Conservation (phyloP, 2,329 filamentous ascomycete genomes). For the Cladosporium oxysporum region DNA sequence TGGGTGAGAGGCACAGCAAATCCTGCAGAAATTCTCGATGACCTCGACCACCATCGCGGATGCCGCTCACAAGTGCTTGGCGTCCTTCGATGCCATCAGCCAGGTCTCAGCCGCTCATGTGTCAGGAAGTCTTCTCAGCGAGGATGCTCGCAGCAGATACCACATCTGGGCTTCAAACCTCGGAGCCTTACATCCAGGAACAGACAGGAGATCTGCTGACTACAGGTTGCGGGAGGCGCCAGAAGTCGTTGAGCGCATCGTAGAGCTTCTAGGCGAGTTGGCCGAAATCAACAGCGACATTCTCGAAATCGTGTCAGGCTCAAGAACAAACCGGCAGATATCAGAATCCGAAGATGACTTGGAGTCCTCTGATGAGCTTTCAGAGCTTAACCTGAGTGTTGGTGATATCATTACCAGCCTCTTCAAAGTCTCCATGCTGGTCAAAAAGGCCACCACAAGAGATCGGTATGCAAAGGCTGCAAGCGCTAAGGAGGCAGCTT, state of each 20-base stretch:
- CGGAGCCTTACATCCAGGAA: constrained; percentile 30
- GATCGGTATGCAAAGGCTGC: constrained; percentile 32
- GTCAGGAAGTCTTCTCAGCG: neutral
- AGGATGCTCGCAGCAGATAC: constrained; percentile 5
- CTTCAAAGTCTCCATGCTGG: constrained; percentile 31
- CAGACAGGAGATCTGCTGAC: constrained; percentile 29
- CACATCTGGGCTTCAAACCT: constrained; percentile 36
- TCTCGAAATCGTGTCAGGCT: neutral
- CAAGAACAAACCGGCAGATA: neutral
- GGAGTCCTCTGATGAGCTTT: constrained; percentile 24
- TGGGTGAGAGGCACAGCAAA: neutral
- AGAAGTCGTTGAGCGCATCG: constrained; percentile 27
- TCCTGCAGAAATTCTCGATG: neutral
- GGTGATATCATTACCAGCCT: constrained; percentile 30
- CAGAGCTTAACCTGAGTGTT: constrained; percentile 27
- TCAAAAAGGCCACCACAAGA: constrained; percentile 29
- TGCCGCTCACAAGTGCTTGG: neutral
- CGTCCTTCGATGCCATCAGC: neutral
- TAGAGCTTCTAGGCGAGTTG: constrained; percentile 31
- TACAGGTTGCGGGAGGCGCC: constrained; percentile 31
- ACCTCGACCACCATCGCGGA: constrained; percentile 1
- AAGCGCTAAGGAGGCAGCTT: constrained; percentile 22
- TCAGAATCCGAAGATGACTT: neutral
- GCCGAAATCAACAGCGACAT: constrained; percentile 16
- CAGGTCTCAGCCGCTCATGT: neutral